Evolutionary conservation across 768 basidiomycete species (phyloP), one percentile per base, ranked within the genome.

Genomic region (Pleurotus platypus): DNA sequence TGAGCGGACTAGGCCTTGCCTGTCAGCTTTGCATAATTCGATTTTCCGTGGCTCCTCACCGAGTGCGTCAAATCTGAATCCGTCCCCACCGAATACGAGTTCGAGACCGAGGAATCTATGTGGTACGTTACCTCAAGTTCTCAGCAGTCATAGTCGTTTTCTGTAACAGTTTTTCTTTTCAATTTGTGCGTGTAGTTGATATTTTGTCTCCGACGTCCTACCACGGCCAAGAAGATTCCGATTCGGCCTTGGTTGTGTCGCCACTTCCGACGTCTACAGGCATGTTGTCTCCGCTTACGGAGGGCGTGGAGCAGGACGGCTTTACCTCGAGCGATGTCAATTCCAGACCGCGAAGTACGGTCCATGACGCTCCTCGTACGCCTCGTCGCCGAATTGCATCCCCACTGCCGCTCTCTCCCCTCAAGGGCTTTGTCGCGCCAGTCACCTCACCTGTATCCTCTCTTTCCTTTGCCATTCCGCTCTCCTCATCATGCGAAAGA

Each of bases 1-100:
- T 38, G 38, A 54, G 39, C 39, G 51, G 27, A 43, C 51, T 2
- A 54, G 39, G 42, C 51, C 51, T 42, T 54, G 51, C 24, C 22
- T 54, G n/a, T 54, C 51, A 6, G 51, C 51, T 37, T 38, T 54
- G 51, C 51, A 54, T 26, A 39, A 54, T 26, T 54, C 51, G 35
- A 54, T 54, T 24, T 54, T 40, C 24, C 51, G 51, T 26, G 51
- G 51, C 18, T 38, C 51, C 35, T 26, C 51, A 5, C 42, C 51
- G 15, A 42, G 51, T 24, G 39, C 38, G 49, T 50, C 49, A 35
- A 37, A 27, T 15, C 38, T 38, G 24, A 54, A 22, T 38, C 13
- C 42, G 42, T 11, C 9, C 30, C 30, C 30, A 11, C 30, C 30
- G 2, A 35, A 11, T 11, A 35, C 30, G 30, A 35, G 30, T 35